These are phyloP conservation scores for Cladophialophora carrionii DNA, from an alignment of 2,329 filamentous ascomycete genomes.

Conservation along the genomic window DNA sequence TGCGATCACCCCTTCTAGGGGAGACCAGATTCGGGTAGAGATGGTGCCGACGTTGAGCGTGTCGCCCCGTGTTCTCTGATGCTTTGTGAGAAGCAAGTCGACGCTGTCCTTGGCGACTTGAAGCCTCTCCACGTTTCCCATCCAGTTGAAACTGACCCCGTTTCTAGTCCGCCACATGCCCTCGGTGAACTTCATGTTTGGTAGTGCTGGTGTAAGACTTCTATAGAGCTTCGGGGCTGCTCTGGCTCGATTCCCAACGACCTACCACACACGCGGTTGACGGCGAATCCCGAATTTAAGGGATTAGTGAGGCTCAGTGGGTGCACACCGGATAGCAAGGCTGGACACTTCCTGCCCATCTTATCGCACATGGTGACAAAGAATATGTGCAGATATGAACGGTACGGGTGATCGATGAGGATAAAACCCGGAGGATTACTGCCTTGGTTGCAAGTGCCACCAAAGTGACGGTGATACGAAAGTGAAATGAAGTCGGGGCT, in stretches of 20 bases:
- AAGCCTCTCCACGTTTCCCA: slow-evolving; percentile 48
- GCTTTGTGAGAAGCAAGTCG: slow-evolving; percentile 46
- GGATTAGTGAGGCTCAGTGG: not conserved
- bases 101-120: slow-evolving; percentile 41
- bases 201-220: not conserved
- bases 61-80: slow-evolving; percentile 46
- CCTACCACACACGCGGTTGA: not conserved
- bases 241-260: not conserved
- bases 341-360: not conserved
- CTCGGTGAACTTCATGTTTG: slow-evolving; percentile 49
- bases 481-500: not conserved
- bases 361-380: not conserved
- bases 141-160: slow-evolving; percentile 44
- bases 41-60: slow-evolving; percentile 35
- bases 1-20: slow-evolving; percentile 19
- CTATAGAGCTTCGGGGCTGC: not conserved
- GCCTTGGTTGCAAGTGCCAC: not conserved
- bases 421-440: slow-evolving; percentile 7
- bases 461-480: not conserved
- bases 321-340: not conserved
- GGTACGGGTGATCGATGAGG: not conserved
- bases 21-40: slow-evolving; percentile 7
- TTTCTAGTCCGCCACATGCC: slow-evolving; percentile 47
- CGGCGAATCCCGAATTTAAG: not conserved
- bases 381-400: not conserved